Base-by-base conservation (phyloP, 768 basidiomycete genomes). In the Floccularia luteovirens region DNA sequence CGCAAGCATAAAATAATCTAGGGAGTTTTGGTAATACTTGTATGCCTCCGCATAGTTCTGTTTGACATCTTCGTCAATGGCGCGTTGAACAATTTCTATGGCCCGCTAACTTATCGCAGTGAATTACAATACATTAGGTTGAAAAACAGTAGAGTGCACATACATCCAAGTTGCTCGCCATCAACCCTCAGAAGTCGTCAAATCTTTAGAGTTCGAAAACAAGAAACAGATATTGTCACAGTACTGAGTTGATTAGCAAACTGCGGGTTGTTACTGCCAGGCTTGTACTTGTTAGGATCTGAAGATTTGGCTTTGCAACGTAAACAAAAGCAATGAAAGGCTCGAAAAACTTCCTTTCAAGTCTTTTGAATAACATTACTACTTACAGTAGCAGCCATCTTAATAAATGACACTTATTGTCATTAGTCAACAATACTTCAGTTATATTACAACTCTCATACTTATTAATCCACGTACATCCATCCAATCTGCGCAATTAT, bases 1-100 rank as follows among this genome's bases (percentile, higher is more conserved):
- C 6, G 93, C 92, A 48, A 97, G 86, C 87, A 97, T 90, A 61
- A 99, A 99, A 59, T 94, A 99, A 57, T 99, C 96, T 44, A 98
- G 74, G 1, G 90, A 75, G 71, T 97, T 94, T 69, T 86, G 83
- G 64, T 96, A 96, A 48, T 81, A 76, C 66, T 88, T 93, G 76
- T 90, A 94, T 14, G 93, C 93, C 53, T 93, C 91, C 4, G 76
- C 67, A 65, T 97, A 99, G 63, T 96, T 90, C 61, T 86, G 82
- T 60, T 91, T 91, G 45, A 74, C 72, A 64, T 99, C 96, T 46
- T 89, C 84, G 42, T 92, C 91, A 52, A 94, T 93, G 42, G 92
- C 92, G 48, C 78, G 77, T 63, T 92, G 88, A 19, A 96, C 90
- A 42, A 96, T 78, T 52, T 90, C 88, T 55, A 96, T 89, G 23